These are phyloP conservation scores for Pyrenula aspistea DNA, from an alignment of 495 filamentous ascomycete genomes.

Conservation along the genomic window DNA sequence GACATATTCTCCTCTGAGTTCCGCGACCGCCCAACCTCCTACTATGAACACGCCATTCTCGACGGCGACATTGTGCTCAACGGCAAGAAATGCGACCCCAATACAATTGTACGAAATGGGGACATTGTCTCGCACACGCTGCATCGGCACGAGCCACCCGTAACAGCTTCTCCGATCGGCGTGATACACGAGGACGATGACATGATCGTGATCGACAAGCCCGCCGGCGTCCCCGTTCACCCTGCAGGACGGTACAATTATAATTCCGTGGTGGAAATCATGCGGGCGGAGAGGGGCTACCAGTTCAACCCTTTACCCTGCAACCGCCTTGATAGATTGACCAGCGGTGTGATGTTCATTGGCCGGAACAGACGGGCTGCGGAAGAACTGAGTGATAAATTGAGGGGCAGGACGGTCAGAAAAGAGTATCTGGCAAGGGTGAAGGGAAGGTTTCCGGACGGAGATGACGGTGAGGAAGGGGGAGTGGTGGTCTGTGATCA, in stretches of 20 bases:
- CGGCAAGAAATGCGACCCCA: constrained; percentile 46
- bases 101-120: constrained; percentile 58
- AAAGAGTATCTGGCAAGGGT: constrained; percentile 95
- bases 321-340: constrained; percentile 87
- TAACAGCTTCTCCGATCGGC: constrained; percentile 63
- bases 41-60: constrained; percentile 49
- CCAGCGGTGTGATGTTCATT: constrained; percentile 95
- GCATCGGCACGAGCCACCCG: constrained; percentile 91
- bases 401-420: constrained; percentile 62
- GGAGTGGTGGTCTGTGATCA: constrained; percentile 77
- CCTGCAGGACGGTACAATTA: constrained; percentile 90
- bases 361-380: constrained; percentile 73
- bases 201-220: constrained; percentile 93
- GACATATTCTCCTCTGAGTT: constrained; percentile 81
- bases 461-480: constrained; percentile 20
- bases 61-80: constrained; percentile 54
- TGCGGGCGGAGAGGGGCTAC: constrained; percentile 64
- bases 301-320: constrained; percentile 69
- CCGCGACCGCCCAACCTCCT: constrained; percentile 71
- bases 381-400: constrained; percentile 57
- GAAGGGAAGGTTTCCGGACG: constrained; percentile 72
- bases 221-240: constrained; percentile 87
- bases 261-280: constrained; percentile 87
- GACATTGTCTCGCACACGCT: constrained; percentile 86
- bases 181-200: constrained; percentile 84